Evolutionary conservation across 129 eudicot genomes (phyloP), one percentile per base, ranked within the genome.

Genomic region (Saposhnikovia divaricata): DNA sequence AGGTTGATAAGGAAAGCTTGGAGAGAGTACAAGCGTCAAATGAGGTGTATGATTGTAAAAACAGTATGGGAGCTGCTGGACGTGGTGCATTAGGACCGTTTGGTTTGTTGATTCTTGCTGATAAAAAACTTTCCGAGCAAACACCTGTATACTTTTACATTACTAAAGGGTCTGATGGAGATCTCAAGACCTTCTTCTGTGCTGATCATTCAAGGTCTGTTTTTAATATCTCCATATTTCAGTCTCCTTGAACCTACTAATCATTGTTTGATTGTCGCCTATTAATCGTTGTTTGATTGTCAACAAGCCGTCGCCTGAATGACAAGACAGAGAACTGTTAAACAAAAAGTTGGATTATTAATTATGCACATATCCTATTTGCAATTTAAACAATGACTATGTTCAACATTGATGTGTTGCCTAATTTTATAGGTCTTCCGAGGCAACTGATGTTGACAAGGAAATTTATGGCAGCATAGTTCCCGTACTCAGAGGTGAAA

Each of bases 81-180:
- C 84, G 94, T 53, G 98, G 98, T 9, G 90, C 88, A 40, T 80
- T 92, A 69, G 98, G 98, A 23, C 98, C 97, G 3, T 92, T 95
- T 21, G 98, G 98, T 5, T 80, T 95, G 71, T 80, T 90, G 40
- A 85, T 95, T 69, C 90, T 87, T 34, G 80, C 97, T 0, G 82
- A 80, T 73, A 80, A 86, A 18, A 85, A 65, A 18, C 83, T 71
- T 6, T 63, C 83, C 8, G 98, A 95, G 69, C 90, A 87, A 68
- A 94, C 98, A 13, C 90, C 98, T 13, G 76, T 94, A 13, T 94
- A 92, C 76, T 94, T 94, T 83, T 92, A 90, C 50, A 82, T 94
- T 63, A 85, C 86, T 74, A 92, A 92, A 86, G 87, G 85, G 9
- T 78, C 82, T 23, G 83, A 84, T 70, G 96, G 93, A 34, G 88